Percentiles rank a stretch among this genome's conserved stretches.
Conservation (phyloP, 192 early-diverging fungal genomes). For the Coemansia umbellata region DNA sequence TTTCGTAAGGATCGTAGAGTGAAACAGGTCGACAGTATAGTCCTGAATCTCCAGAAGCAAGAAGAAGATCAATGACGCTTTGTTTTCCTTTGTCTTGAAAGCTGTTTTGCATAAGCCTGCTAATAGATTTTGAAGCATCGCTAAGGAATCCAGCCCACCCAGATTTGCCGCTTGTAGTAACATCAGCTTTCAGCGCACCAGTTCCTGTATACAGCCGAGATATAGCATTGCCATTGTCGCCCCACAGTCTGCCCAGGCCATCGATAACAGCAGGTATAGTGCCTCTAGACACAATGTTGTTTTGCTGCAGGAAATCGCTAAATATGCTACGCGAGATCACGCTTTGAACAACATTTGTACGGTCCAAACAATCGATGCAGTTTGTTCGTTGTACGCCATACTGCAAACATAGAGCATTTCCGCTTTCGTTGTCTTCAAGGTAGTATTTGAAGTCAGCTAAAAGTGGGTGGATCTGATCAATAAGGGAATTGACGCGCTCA, state of each 20-base stretch:
- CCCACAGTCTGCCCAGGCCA: constrained; percentile 67
- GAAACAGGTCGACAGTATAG: constrained; percentile 29
- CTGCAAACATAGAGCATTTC: constrained; percentile 61
- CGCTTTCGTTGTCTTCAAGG: constrained; percentile 58
- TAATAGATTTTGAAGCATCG: constrained; percentile 90
- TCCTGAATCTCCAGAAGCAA: constrained; percentile 57
- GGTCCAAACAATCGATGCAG: constrained; percentile 82
- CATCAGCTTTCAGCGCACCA: constrained; percentile 88
- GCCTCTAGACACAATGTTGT: neutral
- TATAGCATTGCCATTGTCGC: constrained; percentile 85
- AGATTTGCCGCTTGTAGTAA: constrained; percentile 84
- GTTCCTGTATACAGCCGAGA: constrained; percentile 95
- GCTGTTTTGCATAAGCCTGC: constrained; percentile 92
- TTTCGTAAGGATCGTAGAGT: constrained; percentile 38
- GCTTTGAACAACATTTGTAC: constrained; percentile 93
- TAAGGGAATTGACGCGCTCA: constrained; percentile 63
- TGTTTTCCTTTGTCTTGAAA: constrained; percentile 94
- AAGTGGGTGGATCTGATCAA: constrained; percentile 49
- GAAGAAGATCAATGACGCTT: constrained; percentile 83
- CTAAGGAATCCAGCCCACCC: constrained; percentile 68
- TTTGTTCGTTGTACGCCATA: constrained; percentile 86
- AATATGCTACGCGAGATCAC: constrained; percentile 58
- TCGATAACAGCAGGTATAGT: constrained; percentile 25
- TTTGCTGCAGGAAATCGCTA: constrained; percentile 44
- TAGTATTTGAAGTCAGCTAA: constrained; percentile 69